Base-by-base conservation (phyloP, 176 grass and related monocot genomes). In the Juncus inflexus region DNA sequence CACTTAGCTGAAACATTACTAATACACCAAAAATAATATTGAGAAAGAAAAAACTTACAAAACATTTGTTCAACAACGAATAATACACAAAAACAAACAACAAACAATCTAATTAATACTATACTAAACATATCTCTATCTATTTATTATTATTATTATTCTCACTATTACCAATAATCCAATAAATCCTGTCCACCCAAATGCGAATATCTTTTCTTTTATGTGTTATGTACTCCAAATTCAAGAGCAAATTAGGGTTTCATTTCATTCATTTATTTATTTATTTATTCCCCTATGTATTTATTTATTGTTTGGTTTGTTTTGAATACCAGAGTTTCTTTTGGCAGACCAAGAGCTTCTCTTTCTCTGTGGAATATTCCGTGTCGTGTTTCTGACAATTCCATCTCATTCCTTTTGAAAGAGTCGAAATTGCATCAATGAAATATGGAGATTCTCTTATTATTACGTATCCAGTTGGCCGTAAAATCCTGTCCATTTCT, bases 401-500 rank as follows among this genome's bases (percentile, higher is more conserved):
- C 91, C 91, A 96, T 62, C 84, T 86, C 91, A 96, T 91, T 8
- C 91, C 91, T 80, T 91, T 89, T 35, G 79, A 79, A 5, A 91
- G 77, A 63, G 84, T 53, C 3, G 91, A 84, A 42, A 89, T 70
- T 4, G 84, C 77, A 60, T 96, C 84, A 19, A 88, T 78, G 35
- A 89, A 96, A 74, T 96, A 96, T n/a, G 78, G 64, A 49, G 74
- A 83, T 39, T 96, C 91, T 58, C 82, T 61, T 79, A 91, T 91
- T 61, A 96, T 91, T 0, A 58, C 87, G 59, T 96, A 81, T 7
- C 87, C 91, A 0, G 71, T 72, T 3, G 91, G 91, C 7, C 91
- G 91, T 71, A 96, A 88, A 71, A 96, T 86, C 0, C 87, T 80
- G 75, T 96, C 91, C 91, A 96, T 96, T 74, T 96, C 91, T 63